Base-by-base conservation (phyloP, 176 grass and related monocot species). In the Poa annua region DNA sequence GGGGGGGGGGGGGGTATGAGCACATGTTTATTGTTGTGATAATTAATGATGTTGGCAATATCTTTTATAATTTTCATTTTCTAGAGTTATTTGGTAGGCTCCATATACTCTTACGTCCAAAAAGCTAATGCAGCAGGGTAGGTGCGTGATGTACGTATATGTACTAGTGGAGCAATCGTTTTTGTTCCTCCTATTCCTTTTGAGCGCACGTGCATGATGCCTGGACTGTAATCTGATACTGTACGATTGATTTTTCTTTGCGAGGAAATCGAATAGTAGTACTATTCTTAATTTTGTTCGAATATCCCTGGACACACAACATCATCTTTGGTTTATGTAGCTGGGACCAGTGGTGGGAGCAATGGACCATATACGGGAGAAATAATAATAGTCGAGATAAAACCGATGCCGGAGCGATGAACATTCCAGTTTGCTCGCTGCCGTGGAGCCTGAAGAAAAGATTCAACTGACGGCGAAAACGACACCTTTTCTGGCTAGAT, bases 401-500 rank as follows among this genome's bases (percentile, higher is more conserved):
- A 11, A 64, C 25, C 25, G 10, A 10, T 21, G 60, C 4, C 48
- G 8, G 57, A 48, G 1, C 22, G 42, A 11, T 11, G 42, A 10
- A 45, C 42, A 45, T 1, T 15, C 56, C 22, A 63, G 9, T 44
- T 49, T 65, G 17, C 42, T 45, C 42, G 9, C 5, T 5, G 45
- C 17, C 44, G 61, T 35, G 9, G 8, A 29, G 39, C n/a, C 52
- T 26, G 10, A 62, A 26, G 44, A 53, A 50, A 78, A 74, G 55
- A 55, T 11, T 25, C 34, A 45, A 35, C 17, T 29, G 60, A 22
- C 55, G 22, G 6, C 0, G 55, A 36, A 48, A 52, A 36, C 38
- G 54, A 88, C 44, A 12, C 63, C n/a, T 71, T 57, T 42, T 16
- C 33, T 60, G 22, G 19, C 17, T 74, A 51, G 8, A 81, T 77